Conservation (phyloP, 768 basidiomycete genomes). For the Candolleomyces efflorescens region DNA sequence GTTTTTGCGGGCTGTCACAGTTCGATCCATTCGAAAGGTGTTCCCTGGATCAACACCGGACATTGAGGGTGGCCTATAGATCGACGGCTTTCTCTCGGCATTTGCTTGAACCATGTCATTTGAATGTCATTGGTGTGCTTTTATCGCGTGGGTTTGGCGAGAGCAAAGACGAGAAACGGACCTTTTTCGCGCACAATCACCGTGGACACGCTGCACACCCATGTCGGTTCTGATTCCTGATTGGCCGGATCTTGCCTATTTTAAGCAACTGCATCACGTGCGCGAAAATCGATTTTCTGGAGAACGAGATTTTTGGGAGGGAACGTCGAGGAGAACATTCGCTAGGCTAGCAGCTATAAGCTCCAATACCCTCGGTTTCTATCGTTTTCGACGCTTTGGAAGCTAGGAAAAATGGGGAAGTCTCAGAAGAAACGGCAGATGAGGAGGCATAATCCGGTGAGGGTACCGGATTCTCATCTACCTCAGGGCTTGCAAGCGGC, state of each 20-base stretch:
- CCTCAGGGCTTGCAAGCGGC: conserved; percentile 78
- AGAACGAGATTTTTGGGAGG: background rate
- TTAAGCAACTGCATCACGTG: background rate
- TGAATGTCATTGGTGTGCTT: background rate
- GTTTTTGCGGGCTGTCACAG: no score
- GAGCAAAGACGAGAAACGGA: no score
- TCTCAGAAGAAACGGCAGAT: conserved; percentile 82
- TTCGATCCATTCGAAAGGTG: no score
- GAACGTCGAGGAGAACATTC: background rate
- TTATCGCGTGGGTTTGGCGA: background rate
- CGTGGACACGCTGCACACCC: no score
- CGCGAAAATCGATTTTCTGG: conserved; percentile 1
- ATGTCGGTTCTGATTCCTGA: background rate
- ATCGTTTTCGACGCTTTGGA: background rate
- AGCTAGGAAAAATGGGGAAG: conserved; percentile 68
- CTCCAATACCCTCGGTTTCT: background rate
- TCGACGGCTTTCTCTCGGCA: background rate
- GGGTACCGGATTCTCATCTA: conserved; percentile 91
- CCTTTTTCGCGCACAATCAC: no score
- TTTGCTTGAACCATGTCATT: background rate
- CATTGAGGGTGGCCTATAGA: background rate
- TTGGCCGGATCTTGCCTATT: background rate
- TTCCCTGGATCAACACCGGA: background rate
- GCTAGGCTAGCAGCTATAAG: background rate
- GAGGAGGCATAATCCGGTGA: conserved; percentile 90